Evolutionary conservation across 306 rosid genomes (phyloP).

Genomic region (Pachyrhizus erosus): DNA sequence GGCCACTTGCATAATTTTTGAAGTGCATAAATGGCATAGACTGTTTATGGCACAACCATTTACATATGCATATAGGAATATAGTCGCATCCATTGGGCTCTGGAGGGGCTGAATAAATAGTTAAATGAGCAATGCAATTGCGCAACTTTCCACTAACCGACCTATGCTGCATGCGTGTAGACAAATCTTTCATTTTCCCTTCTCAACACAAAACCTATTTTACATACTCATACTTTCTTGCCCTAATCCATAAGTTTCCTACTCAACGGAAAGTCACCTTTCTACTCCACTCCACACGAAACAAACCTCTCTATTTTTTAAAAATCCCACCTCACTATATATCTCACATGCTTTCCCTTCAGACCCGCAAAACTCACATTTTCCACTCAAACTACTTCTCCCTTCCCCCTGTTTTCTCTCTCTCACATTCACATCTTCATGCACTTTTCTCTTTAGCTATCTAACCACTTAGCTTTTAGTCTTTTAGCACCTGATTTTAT

Average conservation of each 20-base stretch:
- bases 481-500: not conserved
- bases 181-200: slow-evolving; percentile 50
- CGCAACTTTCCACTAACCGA: slow-evolving; percentile 63
- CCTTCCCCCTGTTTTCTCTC: slow-evolving; percentile 33
- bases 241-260: slow-evolving; percentile 35
- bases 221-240: slow-evolving; percentile 16
- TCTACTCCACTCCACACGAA: slow-evolving; percentile 56
- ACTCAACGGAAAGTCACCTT: slow-evolving; percentile 44
- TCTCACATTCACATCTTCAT: not conserved
- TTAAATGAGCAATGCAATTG: slow-evolving; percentile 44
- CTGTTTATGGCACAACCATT: slow-evolving; percentile 24
- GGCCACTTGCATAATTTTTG: slow-evolving; percentile 44
- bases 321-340: slow-evolving; percentile 35
- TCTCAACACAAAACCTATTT: slow-evolving; percentile 25
- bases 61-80: not conserved
- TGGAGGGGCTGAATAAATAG: slow-evolving; percentile 19
- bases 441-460: slow-evolving; percentile 21
- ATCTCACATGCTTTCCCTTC: slow-evolving; percentile 45
- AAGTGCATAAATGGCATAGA: not conserved
- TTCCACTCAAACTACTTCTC: slow-evolving; percentile 36
- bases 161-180: slow-evolving; percentile 74
- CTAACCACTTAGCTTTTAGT: slow-evolving; percentile 15
- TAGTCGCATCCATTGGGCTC: not conserved
- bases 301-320: slow-evolving; percentile 47
- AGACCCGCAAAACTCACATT: slow-evolving; percentile 14